phyloP scores from a whole-genome alignment of 2,329 filamentous ascomycete species.

The Knufia petricola region DNA sequence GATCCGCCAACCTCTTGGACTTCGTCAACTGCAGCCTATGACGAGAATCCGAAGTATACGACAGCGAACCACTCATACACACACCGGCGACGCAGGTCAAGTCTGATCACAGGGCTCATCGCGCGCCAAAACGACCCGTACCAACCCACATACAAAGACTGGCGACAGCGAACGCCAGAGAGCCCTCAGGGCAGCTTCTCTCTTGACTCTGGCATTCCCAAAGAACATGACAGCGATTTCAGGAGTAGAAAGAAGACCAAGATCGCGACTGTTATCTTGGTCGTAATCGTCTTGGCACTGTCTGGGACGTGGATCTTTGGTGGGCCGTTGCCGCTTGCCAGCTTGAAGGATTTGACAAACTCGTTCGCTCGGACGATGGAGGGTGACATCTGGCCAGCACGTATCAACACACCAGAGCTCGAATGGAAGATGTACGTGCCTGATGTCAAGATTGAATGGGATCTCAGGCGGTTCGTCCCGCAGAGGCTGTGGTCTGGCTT shows the following conservation, averaged over 20 bases:
- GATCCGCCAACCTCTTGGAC: slow-evolving; percentile 5
- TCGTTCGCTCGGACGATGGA: too few relatives aligned
- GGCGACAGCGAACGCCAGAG: neutral
- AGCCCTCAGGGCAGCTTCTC: neutral
- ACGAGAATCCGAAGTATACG: slow-evolving; percentile 1
- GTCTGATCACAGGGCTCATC: neutral
- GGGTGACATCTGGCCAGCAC: too few relatives aligned
- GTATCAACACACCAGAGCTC: too few relatives aligned
- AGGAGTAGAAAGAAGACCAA: neutral
- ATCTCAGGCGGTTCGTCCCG: too few relatives aligned
- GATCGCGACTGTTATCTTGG: neutral
- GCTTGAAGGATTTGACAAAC: neutral
- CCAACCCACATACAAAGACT: slow-evolving; percentile 1
- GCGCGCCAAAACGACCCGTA: slow-evolving; percentile 2
- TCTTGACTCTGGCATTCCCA: neutral
- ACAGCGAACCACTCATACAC: neutral
- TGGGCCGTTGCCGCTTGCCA: neutral
- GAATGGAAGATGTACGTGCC: too few relatives aligned
- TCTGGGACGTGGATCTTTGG: neutral
- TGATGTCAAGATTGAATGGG: too few relatives aligned
- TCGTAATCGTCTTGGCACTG: neutral
- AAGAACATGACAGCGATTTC: neutral
- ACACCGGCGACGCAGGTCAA: neutral
- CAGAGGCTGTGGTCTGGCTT: too few relatives aligned
- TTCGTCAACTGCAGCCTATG: neutral